Evolutionary conservation across 768 basidiomycete genomes (phyloP).

Genomic region (Hirschioporus abietinus): DNA sequence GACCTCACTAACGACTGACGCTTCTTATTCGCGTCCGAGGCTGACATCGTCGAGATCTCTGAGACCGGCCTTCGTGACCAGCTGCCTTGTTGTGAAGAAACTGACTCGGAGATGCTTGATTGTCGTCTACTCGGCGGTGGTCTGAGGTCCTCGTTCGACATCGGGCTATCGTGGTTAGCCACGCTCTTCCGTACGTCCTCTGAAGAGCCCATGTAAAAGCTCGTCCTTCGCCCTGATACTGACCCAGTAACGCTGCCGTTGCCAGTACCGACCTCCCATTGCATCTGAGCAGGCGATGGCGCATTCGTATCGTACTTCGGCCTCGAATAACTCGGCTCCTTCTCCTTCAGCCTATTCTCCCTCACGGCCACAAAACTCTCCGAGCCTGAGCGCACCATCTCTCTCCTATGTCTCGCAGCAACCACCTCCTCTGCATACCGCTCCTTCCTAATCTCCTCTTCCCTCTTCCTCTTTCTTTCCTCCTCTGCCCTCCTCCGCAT

Average conservation of each 20-base stretch:
- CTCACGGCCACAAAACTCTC: background rate
- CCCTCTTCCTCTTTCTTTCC: constrained; percentile 27
- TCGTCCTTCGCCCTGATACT: constrained; percentile 12
- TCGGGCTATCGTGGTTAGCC: background rate
- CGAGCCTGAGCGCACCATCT: constrained; percentile 45
- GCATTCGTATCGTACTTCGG: constrained; percentile 7
- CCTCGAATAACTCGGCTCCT: background rate
- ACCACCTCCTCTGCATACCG: constrained; percentile 55
- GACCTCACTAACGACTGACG: background rate
- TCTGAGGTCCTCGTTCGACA: background rate
- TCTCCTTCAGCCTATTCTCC: background rate
- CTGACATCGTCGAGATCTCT: background rate
- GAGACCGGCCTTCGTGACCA: constrained; percentile 19
- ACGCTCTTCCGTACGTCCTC: constrained; percentile 44
- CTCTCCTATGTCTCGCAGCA: constrained; percentile 57
- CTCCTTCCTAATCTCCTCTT: constrained; percentile 47
- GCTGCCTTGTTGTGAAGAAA: constrained; percentile 1
- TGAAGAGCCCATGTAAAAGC: constrained; percentile 21
- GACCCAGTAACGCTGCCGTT: constrained; percentile 32
- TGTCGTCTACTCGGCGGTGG: background rate
- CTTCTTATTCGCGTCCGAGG: background rate
- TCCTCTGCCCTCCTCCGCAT: constrained; percentile 32
- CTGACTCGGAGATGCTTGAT: background rate
- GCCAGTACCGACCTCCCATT: constrained; percentile 18
- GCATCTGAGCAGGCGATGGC: constrained; percentile 28